Percentiles rank a stretch among this genome's conserved stretches.
These are phyloP conservation scores for Ochromonas danica DNA, from an alignment of 108 stramenopile genomes.

Conservation along the genomic window DNA sequence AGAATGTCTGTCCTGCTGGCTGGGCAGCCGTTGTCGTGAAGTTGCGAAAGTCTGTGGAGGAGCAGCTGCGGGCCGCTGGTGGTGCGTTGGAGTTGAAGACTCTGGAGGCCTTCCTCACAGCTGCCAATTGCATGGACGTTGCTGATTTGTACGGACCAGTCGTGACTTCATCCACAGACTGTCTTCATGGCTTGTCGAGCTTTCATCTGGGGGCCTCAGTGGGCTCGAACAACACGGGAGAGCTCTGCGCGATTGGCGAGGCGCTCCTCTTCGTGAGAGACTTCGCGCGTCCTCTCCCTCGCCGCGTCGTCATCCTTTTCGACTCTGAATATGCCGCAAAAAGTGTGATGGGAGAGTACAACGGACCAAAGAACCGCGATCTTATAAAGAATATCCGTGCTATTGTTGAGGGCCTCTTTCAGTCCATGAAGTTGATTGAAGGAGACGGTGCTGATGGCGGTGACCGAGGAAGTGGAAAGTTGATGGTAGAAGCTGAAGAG, in stretches of 20 bases:
- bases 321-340: neutral
- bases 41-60: neutral
- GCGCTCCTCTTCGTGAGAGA: neutral
- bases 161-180: neutral
- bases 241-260: neutral
- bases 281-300: neutral
- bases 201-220: neutral
- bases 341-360: neutral
- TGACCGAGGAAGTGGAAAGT: too few relatives aligned
- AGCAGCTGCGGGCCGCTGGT: neutral
- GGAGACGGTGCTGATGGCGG: too few relatives aligned
- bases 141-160: neutral
- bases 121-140: neutral
- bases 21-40: neutral
- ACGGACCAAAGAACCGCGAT: slow-evolving; percentile 16
- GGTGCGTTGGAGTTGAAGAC: neutral
- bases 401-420: too few relatives aligned
- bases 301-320: neutral
- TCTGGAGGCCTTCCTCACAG: neutral
- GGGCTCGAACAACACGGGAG: slow-evolving; percentile 28
- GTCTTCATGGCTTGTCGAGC: too few relatives aligned
- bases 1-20: neutral
- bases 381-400: neutral
- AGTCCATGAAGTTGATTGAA: too few relatives aligned
- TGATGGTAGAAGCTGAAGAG: too few relatives aligned